These are phyloP conservation scores for Mortierella sp. DNA, from an alignment of 371 early-diverging fungal genomes.

Conservation along the genomic window DNA sequence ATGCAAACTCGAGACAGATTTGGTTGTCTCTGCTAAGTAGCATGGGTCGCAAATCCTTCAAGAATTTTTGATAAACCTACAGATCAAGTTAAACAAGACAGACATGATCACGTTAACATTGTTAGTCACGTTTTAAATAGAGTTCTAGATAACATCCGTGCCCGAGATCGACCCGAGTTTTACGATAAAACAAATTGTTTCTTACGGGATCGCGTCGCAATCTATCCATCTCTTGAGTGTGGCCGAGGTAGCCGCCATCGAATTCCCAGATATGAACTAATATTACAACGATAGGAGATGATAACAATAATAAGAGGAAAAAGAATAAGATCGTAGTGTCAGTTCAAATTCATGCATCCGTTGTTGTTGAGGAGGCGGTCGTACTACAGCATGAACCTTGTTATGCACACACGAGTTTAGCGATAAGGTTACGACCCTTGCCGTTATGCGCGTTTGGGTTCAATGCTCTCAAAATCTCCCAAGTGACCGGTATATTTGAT, in stretches of 20 bases:
- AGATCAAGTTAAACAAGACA: neutral
- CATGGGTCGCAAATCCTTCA: slow-evolving; percentile 76
- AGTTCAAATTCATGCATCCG: neutral
- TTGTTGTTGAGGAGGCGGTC: neutral
- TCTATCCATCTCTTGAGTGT: slow-evolving; percentile 67
- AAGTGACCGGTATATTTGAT: neutral
- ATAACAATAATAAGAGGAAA: neutral
- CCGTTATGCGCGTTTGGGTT: slow-evolving; percentile 18
- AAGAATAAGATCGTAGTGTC: neutral
- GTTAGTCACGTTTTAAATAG: neutral
- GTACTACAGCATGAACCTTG: neutral
- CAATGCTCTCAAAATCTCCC: slow-evolving; percentile 21
- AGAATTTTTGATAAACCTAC: slow-evolving; percentile 68
- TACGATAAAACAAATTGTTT: neutral
- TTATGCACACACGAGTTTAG: neutral
- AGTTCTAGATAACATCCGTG: neutral
- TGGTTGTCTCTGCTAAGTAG: slow-evolving; percentile 82
- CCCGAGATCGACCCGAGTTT: neutral
- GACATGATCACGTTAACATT: neutral
- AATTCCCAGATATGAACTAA: slow-evolving; percentile 95
- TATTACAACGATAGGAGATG: neutral
- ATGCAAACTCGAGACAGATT: slow-evolving; percentile 92
- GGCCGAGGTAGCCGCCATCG: slow-evolving; percentile 89
- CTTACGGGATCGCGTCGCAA: slow-evolving; percentile 71
- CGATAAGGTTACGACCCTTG: neutral